Evolutionary conservation across 2,329 filamentous ascomycete genomes (phyloP), one percentile per base, ranked within the genome.

Genomic region (Trichoderma sp.): DNA sequence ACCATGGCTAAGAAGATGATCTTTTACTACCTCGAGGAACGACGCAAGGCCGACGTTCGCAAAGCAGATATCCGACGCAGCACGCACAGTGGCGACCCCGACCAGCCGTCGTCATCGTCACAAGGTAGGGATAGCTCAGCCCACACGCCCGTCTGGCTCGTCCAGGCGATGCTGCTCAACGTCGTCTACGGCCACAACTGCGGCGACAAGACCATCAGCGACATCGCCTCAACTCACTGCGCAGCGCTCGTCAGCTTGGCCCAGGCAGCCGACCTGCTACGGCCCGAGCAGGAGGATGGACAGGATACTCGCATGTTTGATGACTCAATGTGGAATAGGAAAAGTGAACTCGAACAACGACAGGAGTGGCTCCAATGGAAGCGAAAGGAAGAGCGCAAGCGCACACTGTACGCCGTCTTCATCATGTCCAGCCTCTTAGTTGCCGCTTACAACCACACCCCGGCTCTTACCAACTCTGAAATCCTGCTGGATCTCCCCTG

Each of bases 1-100:
- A 94, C 97, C 79, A 93, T 95, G 82, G 94, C 95, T 66, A 98
- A 98, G 87, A 97, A 95, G 85, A 95, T 98, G 93, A 97, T 98
- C 75, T 93, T 96, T 78, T 88, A 95, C 77, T 98, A 98, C 82
- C 90, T 99, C 41, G 96, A 98, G 83, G 95, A 98, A 83, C 91
- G 95, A 75, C 92, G 95, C 78, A 96, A 95, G 83, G 93, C 93
- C 71, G 95, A 97, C 81, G 92, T 97, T 77, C 88, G 90, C 79
- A 91, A 90, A 81, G 89, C 89, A 65, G 89, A 91, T 80, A 87
- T 89, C 77, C 87, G 89, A 69, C 87, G 89, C 76, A 88, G 88
- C 80, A 85, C 87, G 11, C 84, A 87, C 21, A 81, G 86, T 74
- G 83, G 85, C 21, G n/a, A 64, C 5, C 62, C n/a, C 27, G 29